A percentile compares a stretch with the other conserved stretches of the same genome.
These are phyloP conservation scores for Fusarium pseudonygamai DNA, from an alignment of 2,329 filamentous ascomycete species.

Conservation along the genomic window DNA sequence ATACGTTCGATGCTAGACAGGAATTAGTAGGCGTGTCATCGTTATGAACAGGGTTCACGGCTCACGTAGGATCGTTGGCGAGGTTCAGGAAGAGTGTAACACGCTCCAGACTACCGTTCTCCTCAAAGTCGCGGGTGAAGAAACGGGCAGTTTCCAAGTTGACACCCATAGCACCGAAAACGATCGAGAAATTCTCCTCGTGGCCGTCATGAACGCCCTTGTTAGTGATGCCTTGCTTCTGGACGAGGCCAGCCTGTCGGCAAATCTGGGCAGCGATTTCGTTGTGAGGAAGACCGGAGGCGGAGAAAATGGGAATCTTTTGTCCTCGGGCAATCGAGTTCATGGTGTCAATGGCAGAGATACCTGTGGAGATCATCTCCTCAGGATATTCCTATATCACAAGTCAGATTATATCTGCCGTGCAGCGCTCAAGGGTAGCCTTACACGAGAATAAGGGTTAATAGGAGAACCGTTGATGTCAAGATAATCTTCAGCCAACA, in stretches of 20 bases:
- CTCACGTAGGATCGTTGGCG: constrained; percentile 97
- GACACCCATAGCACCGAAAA: constrained; percentile 99
- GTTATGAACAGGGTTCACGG: constrained; percentile 28
- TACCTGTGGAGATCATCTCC: constrained; percentile 99
- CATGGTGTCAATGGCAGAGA: constrained; percentile 99
- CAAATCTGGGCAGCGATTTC: constrained; percentile 99
- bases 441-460: constrained; percentile 95
- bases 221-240: constrained; percentile 78
- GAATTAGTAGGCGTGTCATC: constrained; percentile 8
- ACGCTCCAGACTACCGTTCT: constrained; percentile 98
- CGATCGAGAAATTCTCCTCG: constrained; percentile 99
- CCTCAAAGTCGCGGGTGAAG: constrained; percentile 98
- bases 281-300: constrained; percentile 97
- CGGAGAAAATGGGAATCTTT: constrained; percentile 99
- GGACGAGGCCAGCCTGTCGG: constrained; percentile 93
- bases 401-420: constrained; percentile 10
- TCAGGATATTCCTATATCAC: constrained; percentile 86
- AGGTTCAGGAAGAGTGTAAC: constrained; percentile 98
- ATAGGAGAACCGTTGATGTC: constrained; percentile 99
- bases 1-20: constrained; percentile 90
- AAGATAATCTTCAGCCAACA: constrained; percentile 95
- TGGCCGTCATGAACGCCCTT: constrained; percentile 97
- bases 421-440: constrained; percentile 40
- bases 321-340: constrained; percentile 97
- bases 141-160: constrained; percentile 99